phyloP scores from a whole-genome alignment of 768 basidiomycete species.

The Cytidiella melzeri region DNA sequence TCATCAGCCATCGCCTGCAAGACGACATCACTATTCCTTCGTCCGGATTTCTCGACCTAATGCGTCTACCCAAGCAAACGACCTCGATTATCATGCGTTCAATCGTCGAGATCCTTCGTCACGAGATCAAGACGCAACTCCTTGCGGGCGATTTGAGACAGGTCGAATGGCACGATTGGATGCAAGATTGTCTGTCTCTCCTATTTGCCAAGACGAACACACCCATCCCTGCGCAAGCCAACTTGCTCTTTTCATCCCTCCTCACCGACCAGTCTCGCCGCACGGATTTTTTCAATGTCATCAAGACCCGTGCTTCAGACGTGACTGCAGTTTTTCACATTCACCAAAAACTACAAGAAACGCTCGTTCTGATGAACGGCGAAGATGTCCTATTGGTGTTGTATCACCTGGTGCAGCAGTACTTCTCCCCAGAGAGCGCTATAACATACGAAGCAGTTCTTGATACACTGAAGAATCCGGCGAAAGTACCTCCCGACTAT shows the following conservation, averaged over 20 bases:
- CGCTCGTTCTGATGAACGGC: not conserved
- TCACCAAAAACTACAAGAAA: not conserved
- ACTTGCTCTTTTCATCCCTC: not conserved
- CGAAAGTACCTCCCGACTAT: not conserved
- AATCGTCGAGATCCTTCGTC: not conserved
- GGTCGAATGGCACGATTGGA: not conserved
- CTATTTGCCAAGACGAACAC: not conserved
- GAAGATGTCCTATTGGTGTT: not conserved
- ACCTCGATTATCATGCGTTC: not conserved
- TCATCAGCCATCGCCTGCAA: not conserved
- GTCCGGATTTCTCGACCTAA: not conserved
- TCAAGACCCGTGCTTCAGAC: not conserved
- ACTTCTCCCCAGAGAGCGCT: not conserved
- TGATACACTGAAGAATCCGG: not conserved
- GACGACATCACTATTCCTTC: not conserved
- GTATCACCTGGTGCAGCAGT: not conserved
- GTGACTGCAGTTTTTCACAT: not conserved
- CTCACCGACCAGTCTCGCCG: not conserved
- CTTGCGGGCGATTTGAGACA: not conserved
- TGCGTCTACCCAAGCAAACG: not conserved
- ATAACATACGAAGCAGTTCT: not conserved
- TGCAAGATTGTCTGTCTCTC: not conserved
- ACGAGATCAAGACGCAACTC: not conserved
- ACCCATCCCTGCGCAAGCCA: not conserved
- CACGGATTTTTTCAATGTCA: not conserved